A percentile compares a stretch with the other conserved stretches of the same genome.
Conservation (phyloP, 1,139 yeast species). For the Chernovozyma aurita region DNA sequence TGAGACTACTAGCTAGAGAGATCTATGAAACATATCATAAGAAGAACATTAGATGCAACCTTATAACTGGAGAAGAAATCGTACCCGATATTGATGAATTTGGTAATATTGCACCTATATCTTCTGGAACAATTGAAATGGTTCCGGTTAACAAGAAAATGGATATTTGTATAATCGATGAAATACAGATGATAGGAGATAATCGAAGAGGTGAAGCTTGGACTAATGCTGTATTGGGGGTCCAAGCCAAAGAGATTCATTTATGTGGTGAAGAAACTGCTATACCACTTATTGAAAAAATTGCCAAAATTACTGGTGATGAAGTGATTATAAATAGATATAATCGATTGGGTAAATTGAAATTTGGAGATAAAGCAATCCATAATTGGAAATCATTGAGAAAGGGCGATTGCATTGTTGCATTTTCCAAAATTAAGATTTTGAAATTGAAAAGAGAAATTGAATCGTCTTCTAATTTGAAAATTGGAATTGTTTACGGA, state of each 20-base stretch:
- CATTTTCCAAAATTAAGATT: constrained; percentile 73
- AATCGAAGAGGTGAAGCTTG: constrained; percentile 84
- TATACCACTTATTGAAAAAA: constrained; percentile 55
- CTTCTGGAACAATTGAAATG: constrained; percentile 95
- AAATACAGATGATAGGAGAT: constrained; percentile 92
- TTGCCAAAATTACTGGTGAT: constrained; percentile 75
- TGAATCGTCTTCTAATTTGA: constrained; percentile 55
- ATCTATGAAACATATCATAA: constrained; percentile 74
- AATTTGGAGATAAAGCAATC: constrained; percentile 42
- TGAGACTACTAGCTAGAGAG: constrained; percentile 85
- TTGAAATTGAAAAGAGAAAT: constrained; percentile 61
- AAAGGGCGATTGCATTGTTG: constrained; percentile 86
- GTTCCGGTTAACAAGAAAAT: constrained; percentile 59
- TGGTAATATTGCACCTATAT: constrained; percentile 68
- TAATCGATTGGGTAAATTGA: constrained; percentile 68
- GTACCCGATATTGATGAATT: constrained; percentile 61
- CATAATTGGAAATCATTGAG: constrained; percentile 27
- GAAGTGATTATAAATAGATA: constrained; percentile 64
- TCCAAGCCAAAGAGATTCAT: constrained; percentile 79
- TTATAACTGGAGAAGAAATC: constrained; percentile 92
- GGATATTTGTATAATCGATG: constrained; percentile 92
- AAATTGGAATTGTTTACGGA: constrained; percentile 91
- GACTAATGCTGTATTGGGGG: constrained; percentile 90
- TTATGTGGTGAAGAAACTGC: constrained; percentile 91
- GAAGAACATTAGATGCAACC: constrained; percentile 68